Conservation (phyloP, 164 flowering plant genomes). For the Berberis thunbergii region DNA sequence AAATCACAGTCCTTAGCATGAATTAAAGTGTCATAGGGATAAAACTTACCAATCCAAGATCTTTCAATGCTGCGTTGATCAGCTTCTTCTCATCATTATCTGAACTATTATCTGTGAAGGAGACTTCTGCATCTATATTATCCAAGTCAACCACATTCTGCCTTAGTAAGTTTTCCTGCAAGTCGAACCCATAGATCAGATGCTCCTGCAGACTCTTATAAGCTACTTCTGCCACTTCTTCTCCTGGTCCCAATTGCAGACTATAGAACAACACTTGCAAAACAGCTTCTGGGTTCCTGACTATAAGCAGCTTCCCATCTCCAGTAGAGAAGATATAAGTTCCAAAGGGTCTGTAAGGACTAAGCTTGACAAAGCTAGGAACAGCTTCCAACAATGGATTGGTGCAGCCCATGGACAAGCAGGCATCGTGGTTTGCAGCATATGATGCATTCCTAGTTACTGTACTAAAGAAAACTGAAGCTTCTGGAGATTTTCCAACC, state of each 20-base stretch:
- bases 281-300: slow-evolving; percentile 62
- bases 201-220: slow-evolving; percentile 41
- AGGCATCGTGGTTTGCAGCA: slow-evolving; percentile 51
- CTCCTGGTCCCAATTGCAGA: slow-evolving; percentile 31
- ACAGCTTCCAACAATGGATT: slow-evolving; percentile 41
- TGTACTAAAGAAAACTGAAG: slow-evolving; percentile 17
- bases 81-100: slow-evolving; percentile 10
- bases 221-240: slow-evolving; percentile 19
- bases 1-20: not conserved
- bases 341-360: slow-evolving; percentile 78
- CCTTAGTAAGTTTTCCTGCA: slow-evolving; percentile 28
- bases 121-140: slow-evolving; percentile 22
- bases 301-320: slow-evolving; percentile 27
- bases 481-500: slow-evolving; percentile 11
- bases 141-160: slow-evolving; percentile 28
- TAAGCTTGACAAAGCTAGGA: slow-evolving; percentile 40
- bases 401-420: slow-evolving; percentile 50
- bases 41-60: slow-evolving; percentile 58
- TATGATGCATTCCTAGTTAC: slow-evolving; percentile 43
- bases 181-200: slow-evolving; percentile 25
- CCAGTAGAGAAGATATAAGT: slow-evolving; percentile 53
- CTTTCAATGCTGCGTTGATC: slow-evolving; percentile 24
- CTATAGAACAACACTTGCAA: slow-evolving; percentile 57
- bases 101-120: slow-evolving; percentile 26
- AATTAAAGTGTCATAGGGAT: not conserved